Evolutionary conservation across 1,284 basidiomycete genomes (phyloP).

Genomic region (Boletellus deceptivus): DNA sequence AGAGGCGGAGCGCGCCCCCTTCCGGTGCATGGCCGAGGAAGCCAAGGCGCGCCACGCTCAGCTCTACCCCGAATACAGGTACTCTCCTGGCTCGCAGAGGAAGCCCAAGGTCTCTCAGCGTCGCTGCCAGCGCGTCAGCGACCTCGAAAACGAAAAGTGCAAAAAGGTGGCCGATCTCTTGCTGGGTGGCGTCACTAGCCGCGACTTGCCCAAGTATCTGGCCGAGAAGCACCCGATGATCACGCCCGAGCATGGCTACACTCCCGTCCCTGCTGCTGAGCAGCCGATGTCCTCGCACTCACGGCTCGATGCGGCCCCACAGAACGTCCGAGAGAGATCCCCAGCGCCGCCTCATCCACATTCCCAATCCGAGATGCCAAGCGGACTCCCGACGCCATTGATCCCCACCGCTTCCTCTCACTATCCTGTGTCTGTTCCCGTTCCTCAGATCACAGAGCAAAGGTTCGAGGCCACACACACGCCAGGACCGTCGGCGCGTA

Average conservation of each 20-base stretch:
- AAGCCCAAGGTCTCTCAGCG: conserved; percentile 25
- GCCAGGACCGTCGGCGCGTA: not conserved
- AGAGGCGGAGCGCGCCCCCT: conserved; percentile 38
- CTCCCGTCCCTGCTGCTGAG: not conserved
- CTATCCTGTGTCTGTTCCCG: not conserved
- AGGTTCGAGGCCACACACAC: conserved; percentile 1
- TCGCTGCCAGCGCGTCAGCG: conserved; percentile 28
- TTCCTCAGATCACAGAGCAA: not conserved
- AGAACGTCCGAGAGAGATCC: conserved; percentile 9
- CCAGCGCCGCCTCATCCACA: conserved; percentile 4
- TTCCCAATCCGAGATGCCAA: conserved; percentile 7
- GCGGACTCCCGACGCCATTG: not conserved
- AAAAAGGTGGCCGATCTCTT: conserved; percentile 43
- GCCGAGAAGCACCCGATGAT: conserved; percentile 3
- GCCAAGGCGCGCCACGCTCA: conserved; percentile 50
- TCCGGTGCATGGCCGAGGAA: conserved; percentile 41
- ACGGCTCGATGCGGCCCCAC: not conserved
- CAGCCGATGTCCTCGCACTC: not conserved
- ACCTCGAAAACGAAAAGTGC: conserved; percentile 39
- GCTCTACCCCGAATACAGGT: conserved; percentile 57
- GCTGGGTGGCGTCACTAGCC: conserved; percentile 40
- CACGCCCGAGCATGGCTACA: not conserved
- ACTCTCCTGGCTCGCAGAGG: conserved; percentile 41
- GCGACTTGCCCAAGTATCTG: conserved; percentile 30
- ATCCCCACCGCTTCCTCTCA: conserved; percentile 3